These are phyloP conservation scores for Ormosia emarginata DNA, from an alignment of 306 rosid genomes.

Conservation along the genomic window DNA sequence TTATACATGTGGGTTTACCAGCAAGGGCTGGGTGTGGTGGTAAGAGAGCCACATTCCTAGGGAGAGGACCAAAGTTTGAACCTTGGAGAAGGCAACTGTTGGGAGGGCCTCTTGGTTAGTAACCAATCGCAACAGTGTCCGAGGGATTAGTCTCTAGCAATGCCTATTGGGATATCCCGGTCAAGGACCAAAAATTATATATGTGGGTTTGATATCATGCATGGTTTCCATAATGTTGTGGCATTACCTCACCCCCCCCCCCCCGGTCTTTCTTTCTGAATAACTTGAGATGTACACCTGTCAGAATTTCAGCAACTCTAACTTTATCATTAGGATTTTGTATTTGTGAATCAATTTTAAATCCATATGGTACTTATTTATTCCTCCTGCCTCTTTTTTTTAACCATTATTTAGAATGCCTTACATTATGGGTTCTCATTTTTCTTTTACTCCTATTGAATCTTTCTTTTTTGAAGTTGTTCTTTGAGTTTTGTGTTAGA, in stretches of 20 bases:
- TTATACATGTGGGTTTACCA: too few relatives aligned
- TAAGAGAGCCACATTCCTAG: too few relatives aligned
- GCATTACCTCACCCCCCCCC: not conserved
- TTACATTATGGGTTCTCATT: not conserved
- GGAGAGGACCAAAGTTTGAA: too few relatives aligned
- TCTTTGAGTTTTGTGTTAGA: not conserved
- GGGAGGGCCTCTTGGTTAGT: too few relatives aligned
- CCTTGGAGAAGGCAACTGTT: too few relatives aligned
- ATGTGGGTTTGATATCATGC: conserved; percentile 9
- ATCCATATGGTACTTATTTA: not conserved
- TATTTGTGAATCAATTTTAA: not conserved
- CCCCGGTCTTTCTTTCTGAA: not conserved
- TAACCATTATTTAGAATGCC: conserved; percentile 1
- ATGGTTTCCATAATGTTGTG: not conserved
- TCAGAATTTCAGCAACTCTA: not conserved
- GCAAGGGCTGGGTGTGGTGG: too few relatives aligned
- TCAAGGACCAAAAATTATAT: not conserved
- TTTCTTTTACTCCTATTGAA: not conserved
- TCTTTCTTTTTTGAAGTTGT: not conserved
- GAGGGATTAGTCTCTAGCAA: too few relatives aligned
- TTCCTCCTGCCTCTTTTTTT: conserved; percentile 5
- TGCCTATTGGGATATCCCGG: too few relatives aligned
- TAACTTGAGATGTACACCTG: not conserved
- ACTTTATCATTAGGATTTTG: not conserved
- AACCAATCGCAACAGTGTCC: too few relatives aligned